Base-by-base conservation (phyloP, 1,284 basidiomycete genomes). In the Fistulinella cinereoalba region DNA sequence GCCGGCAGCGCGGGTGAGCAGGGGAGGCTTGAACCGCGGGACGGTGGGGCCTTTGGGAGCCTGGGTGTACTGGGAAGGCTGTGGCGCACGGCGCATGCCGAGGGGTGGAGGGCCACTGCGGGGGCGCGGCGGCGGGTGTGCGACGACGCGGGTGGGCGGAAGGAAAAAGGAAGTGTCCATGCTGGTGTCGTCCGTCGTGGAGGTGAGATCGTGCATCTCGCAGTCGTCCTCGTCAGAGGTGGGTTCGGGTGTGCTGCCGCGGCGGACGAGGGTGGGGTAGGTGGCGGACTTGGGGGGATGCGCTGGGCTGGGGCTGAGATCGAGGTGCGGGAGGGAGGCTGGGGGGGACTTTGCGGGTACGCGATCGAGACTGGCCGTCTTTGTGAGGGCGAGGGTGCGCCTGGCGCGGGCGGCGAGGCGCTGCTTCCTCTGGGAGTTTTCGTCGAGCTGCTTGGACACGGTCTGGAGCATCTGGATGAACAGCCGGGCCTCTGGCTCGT, bases 21-120 rank as follows among this genome's bases (percentile, higher is more conserved):
- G 42, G 2, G 64, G 65, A 1, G 65, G 65, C 31, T 65, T 64
- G 45, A 64, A 64, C 18, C 53, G 53, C 3, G 65, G 62, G 15
- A 53, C 55, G 2, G 42, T 46, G 15, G 25, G 28, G 5, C 42
- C 16, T 29, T 51, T 67, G 37, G 64, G 24, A 29, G 22, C 28
- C 25, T 63, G 65, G 5, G 65, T 15, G 12, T 51, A 57, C 25
- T 67, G 61, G 1, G 65, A 52, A 31, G 50, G 41, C 23, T 53
- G 53, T 21, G 60, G 37, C 0, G 41, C 39, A 11, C 65, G 60
- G 15, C 61, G 65, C 61, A 64, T 64, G 10, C 61, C 65, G 4
- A 64, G 44, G 2, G 45, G 60, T 2, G 65, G 61, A 27, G 59
- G 62, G 6, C 55, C 60, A 1, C 41, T 23, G 18, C 55, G 55